phyloP scores from a whole-genome alignment of 805 yeast genomes.

The Metschnikowia shivogae region DNA sequence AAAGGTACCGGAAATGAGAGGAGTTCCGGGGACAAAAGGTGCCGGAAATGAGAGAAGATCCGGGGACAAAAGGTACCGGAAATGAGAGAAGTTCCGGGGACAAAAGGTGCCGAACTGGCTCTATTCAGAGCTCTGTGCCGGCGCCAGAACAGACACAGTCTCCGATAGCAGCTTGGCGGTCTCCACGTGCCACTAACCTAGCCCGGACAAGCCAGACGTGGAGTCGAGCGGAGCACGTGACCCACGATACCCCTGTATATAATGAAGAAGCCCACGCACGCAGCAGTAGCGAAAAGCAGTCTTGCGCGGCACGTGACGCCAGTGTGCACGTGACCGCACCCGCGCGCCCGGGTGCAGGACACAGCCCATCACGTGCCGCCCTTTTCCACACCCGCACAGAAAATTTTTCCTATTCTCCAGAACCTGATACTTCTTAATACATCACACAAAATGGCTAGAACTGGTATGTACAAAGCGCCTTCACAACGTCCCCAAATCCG shows the following conservation, averaged over 20 bases:
- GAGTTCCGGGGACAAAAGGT: too few species aligned
- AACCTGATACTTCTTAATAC: constrained; percentile 4
- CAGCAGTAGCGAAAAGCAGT: constrained; percentile 1
- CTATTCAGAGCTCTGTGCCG: too few species aligned
- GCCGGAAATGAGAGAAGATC: too few species aligned
- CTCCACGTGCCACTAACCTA: too few species aligned
- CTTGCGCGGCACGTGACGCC: not conserved
- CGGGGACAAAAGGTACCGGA: too few species aligned
- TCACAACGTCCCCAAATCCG: not conserved
- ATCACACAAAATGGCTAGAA: constrained; percentile 52
- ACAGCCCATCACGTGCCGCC: not conserved
- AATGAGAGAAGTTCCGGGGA: too few species aligned
- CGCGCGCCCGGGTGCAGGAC: not conserved
- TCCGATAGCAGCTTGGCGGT: too few species aligned
- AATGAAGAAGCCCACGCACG: not conserved
- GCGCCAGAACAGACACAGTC: too few species aligned
- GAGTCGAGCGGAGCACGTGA: too few species aligned
- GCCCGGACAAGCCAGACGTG: too few species aligned
- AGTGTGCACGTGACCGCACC: not conserved
- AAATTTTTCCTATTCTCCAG: constrained; percentile 1
- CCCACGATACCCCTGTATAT: not conserved
- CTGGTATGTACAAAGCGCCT: constrained; percentile 47
- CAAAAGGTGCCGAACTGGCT: too few species aligned
- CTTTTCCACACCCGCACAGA: not conserved
- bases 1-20: too few species aligned